Conservation (phyloP, 2,329 filamentous ascomycete genomes). For the Sporothrix sp. region DNA sequence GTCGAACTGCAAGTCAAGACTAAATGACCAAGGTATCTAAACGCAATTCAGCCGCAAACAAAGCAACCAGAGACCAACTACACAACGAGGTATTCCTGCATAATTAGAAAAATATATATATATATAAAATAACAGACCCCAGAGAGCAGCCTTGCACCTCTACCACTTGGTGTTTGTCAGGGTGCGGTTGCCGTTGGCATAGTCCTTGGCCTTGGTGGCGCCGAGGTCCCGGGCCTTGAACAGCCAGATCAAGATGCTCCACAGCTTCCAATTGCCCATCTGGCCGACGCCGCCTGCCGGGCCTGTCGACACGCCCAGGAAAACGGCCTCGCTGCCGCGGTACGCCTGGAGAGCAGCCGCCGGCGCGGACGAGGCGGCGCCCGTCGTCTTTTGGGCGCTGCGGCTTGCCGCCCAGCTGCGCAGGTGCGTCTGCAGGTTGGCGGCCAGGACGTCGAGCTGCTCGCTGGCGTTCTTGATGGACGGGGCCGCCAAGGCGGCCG, state of each 20-base stretch:
- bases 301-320: slow-evolving; percentile 20
- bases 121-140: neutral
- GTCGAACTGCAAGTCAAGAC: neutral
- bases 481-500: slow-evolving; percentile 21
- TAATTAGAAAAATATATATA: too few relatives aligned
- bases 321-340: slow-evolving; percentile 7
- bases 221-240: slow-evolving; percentile 21
- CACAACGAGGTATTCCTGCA: neutral
- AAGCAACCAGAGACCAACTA: neutral
- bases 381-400: slow-evolving; percentile 17
- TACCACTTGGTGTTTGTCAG: slow-evolving; percentile 3
- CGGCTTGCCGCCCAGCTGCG: slow-evolving; percentile 2
- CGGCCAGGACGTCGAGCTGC: slow-evolving; percentile 20
- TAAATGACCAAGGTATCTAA: neutral
- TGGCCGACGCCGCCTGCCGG: slow-evolving; percentile 22
- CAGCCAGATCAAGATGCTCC: slow-evolving; percentile 18
- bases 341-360: neutral
- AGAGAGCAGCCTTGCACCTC: neutral
- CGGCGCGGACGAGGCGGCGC: neutral
- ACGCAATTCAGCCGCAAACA: neutral
- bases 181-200: slow-evolving; percentile 7
- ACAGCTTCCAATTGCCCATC: slow-evolving; percentile 19
- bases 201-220: slow-evolving; percentile 17
- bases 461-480: slow-evolving; percentile 18
- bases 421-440: slow-evolving; percentile 20